phyloP scores from a whole-genome alignment of 805 yeast species.

The Yamadazyma ubonensis region DNA sequence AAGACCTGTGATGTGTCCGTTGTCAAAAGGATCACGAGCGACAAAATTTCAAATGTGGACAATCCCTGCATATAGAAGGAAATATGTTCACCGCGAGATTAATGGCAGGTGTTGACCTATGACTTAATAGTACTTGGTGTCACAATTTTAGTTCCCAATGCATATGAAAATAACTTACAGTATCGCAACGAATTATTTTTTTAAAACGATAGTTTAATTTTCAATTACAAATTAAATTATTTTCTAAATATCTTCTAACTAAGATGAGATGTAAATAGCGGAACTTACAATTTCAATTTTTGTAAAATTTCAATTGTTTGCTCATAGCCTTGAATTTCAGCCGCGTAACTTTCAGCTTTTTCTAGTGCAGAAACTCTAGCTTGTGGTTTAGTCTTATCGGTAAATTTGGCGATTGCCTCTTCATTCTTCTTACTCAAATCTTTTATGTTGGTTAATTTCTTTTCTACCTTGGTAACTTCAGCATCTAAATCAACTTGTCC shows the following conservation, averaged over 20 bases:
- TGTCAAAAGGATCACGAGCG: no score
- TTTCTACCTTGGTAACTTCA: conserved; percentile 79
- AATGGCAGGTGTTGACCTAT: no score
- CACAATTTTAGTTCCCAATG: no score
- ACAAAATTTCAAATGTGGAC: no score
- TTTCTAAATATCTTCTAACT: background rate
- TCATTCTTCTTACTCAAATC: conserved; percentile 61
- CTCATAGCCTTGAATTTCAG: conserved; percentile 88
- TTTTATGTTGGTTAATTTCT: conserved; percentile 67
- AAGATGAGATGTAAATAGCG: background rate
- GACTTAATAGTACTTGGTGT: no score
- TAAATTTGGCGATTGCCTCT: conserved; percentile 79
- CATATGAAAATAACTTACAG: background rate
- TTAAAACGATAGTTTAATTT: no score
- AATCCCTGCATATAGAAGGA: no score
- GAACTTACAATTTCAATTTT: conserved; percentile 55
- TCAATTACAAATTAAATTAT: background rate
- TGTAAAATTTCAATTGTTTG: conserved; percentile 84
- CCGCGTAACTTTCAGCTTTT: conserved; percentile 66
- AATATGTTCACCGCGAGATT: no score
- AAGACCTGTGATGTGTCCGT: background rate
- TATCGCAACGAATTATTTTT: background rate
- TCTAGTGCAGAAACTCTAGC: conserved; percentile 75
- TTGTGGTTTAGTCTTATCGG: conserved; percentile 76
- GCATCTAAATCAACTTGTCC: conserved; percentile 92